These are phyloP conservation scores for Saccharum hybrid DNA, from an alignment of 202 grass and related monocot species.

Conservation along the genomic window DNA sequence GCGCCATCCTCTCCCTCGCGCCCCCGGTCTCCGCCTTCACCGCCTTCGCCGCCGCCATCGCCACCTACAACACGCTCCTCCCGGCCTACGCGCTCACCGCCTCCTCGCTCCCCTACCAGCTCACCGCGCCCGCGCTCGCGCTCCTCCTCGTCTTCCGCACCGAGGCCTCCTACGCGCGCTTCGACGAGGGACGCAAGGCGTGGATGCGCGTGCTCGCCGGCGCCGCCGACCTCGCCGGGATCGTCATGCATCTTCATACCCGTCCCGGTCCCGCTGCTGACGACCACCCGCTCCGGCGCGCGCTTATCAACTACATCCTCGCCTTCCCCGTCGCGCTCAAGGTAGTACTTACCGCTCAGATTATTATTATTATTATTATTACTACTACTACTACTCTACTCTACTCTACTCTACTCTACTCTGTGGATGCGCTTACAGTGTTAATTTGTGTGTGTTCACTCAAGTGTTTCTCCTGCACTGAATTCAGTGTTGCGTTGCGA, in stretches of 20 bases:
- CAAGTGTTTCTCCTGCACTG: no score
- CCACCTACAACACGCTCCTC: conserved; percentile 79
- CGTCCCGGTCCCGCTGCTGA: not conserved
- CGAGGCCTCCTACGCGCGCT: conserved; percentile 90
- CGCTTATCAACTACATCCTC: conserved; percentile 82
- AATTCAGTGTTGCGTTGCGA: no score
- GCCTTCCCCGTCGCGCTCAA: conserved; percentile 90
- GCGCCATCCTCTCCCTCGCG: conserved; percentile 82
- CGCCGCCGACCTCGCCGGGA: conserved; percentile 67
- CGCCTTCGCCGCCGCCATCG: conserved; percentile 70
- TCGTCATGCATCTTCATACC: conserved; percentile 45
- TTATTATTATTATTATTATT: no score
- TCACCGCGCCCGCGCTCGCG: conserved; percentile 82
- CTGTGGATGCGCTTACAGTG: no score
- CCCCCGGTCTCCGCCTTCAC: conserved; percentile 83
- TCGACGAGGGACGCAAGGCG: conserved; percentile 78
- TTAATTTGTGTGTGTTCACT: no score
- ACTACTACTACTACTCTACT: no score
- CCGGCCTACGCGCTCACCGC: conserved; percentile 62
- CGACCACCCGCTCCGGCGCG: conserved; percentile 2
- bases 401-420: no score
- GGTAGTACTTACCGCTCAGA: conserved; percentile 38
- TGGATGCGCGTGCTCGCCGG: conserved; percentile 78
- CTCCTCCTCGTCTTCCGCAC: conserved; percentile 95
- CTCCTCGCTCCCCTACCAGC: conserved; percentile 79